phyloP scores from a whole-genome alignment of 257 asterid genomes.

The Marsdenia floribunda region DNA sequence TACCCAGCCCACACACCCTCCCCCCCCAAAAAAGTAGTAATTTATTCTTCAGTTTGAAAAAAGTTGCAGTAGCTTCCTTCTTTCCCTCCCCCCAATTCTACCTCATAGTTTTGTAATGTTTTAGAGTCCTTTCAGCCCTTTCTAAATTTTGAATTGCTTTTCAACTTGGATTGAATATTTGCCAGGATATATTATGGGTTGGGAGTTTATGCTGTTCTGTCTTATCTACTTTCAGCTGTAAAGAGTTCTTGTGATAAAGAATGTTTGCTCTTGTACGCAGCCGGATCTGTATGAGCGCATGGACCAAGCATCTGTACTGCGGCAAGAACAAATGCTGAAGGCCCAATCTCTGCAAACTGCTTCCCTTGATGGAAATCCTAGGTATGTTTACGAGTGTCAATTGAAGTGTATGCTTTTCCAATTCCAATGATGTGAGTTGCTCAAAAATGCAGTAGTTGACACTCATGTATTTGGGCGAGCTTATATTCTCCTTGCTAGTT shows the following conservation, averaged over 20 bases:
- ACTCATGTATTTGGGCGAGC: background rate
- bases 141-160: background rate
- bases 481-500: background rate
- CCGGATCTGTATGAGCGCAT: slow-evolving; percentile 66
- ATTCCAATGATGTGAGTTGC: background rate
- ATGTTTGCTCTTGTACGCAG: slow-evolving; percentile 31
- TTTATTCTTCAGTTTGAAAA: background rate
- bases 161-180: background rate
- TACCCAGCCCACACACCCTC: no score
- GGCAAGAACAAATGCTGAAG: slow-evolving; percentile 79
- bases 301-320: slow-evolving; percentile 53
- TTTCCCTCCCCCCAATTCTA: background rate
- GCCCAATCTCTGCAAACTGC: slow-evolving; percentile 65
- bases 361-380: slow-evolving; percentile 69
- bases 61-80: background rate
- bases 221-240: background rate
- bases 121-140: background rate
- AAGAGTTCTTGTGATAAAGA: background rate
- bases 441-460: background rate
- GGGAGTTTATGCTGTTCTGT: background rate
- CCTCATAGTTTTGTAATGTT: background rate
- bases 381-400: slow-evolving; percentile 37
- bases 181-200: background rate
- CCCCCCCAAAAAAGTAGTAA: background rate
- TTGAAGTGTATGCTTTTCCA: background rate